Conservation (phyloP, 768 basidiomycete genomes). For the Cystoderma amianthinum region DNA sequence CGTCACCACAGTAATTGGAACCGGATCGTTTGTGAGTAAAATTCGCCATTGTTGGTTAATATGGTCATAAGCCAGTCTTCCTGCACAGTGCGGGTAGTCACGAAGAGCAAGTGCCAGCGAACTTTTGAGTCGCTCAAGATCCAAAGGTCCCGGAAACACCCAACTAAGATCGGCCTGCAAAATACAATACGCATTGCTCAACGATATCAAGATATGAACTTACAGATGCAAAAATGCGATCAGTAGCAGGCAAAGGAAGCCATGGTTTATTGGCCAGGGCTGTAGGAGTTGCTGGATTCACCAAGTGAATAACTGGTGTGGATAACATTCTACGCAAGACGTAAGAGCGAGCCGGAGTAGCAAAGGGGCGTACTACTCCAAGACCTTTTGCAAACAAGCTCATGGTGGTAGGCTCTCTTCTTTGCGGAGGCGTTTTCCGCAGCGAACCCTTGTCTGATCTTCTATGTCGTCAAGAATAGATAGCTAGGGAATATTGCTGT, state of each 20-base stretch:
- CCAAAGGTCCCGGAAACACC: background rate
- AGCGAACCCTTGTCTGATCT: background rate
- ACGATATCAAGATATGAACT: background rate
- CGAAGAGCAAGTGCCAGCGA: background rate
- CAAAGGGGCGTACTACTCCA: background rate
- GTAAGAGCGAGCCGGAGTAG: background rate
- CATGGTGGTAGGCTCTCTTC: too few relatives aligned
- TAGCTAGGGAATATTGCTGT: background rate
- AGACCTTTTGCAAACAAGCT: too few relatives aligned
- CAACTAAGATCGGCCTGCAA: background rate
- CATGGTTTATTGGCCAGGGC: background rate
- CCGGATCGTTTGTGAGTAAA: background rate
- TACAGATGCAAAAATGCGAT: background rate
- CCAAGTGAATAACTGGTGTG: background rate
- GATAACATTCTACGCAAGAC: background rate
- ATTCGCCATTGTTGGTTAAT: background rate
- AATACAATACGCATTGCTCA: too few relatives aligned
- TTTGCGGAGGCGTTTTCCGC: too few relatives aligned
- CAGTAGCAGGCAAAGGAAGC: background rate
- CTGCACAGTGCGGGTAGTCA: background rate
- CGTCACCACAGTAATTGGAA: background rate
- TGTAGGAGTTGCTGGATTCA: background rate
- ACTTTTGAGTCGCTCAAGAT: background rate
- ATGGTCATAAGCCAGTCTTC: background rate
- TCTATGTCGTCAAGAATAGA: background rate